Base-by-base conservation (phyloP, 805 yeast genomes). In the Cyberlindnera maritima region DNA sequence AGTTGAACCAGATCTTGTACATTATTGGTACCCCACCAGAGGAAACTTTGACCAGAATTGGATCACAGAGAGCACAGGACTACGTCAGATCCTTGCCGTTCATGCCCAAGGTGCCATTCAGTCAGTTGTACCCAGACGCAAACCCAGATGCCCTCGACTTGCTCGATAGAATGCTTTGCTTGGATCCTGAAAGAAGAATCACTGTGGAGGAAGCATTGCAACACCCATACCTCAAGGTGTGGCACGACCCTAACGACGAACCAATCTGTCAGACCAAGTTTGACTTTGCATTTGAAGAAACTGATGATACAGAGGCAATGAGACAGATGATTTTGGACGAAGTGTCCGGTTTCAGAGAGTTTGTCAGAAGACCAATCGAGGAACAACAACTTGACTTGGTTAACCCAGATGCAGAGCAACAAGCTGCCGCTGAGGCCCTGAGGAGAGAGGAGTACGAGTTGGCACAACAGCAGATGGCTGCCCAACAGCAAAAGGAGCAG, bases 231-330 rank as follows among this genome's bases (percentile, higher is more conserved):
- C 68, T 94, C 46, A 75, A 82, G 39, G 78, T 87, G 28, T 94
- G 97, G 91, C 97, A 89, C 62, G 96, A 90, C 65, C 94, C 96
- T 6, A 77, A 79, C 26, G 98, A 94, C 63, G 98, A 94, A 67
- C 91, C 91, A 8, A 83, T 76, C 41, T 89, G 97, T 63, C 79
- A 80, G 39, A 74, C 79, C 2, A 85, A 86, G 57, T 91, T 91
- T 64, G 96, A 91, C 61, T 91, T 91, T 63, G 46, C 54, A 6
- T 91, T 91, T 64, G 97, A 91, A 70, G 83, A 78, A 14, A 85
- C 84, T 15, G 88, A 88, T 55, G 96, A 89, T 54, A 74, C 88
- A 62, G 85, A 79, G 12, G 69, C 76, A 11, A 84, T 91, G 87
- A 82, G 78, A 58, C 72, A 78, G 54, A 80, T 89, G 81, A 87